Base-by-base conservation (phyloP, 768 basidiomycete species). In the Macrocybe gigantea region DNA sequence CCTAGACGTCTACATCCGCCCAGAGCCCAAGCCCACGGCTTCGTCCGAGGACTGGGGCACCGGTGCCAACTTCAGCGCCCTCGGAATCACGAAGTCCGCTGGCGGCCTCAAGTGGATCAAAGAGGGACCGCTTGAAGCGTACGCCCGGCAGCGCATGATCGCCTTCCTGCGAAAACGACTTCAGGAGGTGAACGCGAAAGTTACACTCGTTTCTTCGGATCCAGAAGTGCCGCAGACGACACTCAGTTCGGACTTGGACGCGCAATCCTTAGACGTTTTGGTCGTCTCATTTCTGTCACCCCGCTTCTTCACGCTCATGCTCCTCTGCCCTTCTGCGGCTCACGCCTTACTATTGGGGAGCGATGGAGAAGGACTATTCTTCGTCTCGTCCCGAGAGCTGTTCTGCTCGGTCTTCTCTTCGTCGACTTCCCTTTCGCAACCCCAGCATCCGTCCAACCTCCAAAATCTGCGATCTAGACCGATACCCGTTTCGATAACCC, bases 1-100 rank as follows among this genome's bases (percentile, higher is more conserved):
- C 5, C 66, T 87, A 13, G 70, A 75, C 45, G 75, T 86, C 0
- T 83, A 71, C 53, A 67, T 75, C 22, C 68, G 82, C 7, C 84
- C 84, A 0, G 83, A 83, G 46, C 82, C 80, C 1, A 56, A 64
- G 22, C 72, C 73, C 11, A 52, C 48, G 37, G 54, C 45, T 50
- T 62, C 39, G 40, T 57, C 50, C 55, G 60, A n/a, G 61, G 68
- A 29, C 43, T 74, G 34, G 66, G 63, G 31, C 64, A 63, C 36
- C 37, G 39, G 33, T 42, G 40, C 33, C 36, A 31, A 35, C 35
- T 14, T 41, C 38, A 14, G 30, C 6, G n/a, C 22, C 13, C 41
- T 33, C 12, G 47, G 42, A 10, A 15, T 36, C 14, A 14, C 5
- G 15, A 43, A 35, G 4, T 35, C 48, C 8, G 56, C 56, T 6